Base-by-base conservation (phyloP, 2,329 filamentous ascomycete genomes). In the Penicillium sumatraense region DNA sequence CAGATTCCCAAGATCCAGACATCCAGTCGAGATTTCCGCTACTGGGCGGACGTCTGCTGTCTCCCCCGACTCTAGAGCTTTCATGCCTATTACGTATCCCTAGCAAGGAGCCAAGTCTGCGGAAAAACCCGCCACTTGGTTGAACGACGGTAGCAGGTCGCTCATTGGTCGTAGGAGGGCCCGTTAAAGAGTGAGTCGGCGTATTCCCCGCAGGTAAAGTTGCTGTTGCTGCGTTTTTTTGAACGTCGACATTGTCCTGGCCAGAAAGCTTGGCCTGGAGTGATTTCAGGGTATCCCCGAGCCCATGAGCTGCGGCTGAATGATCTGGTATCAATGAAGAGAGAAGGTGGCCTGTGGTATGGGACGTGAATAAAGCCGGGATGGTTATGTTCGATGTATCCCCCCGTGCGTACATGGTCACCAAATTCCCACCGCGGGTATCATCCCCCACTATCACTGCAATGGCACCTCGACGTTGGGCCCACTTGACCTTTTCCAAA, bases 391-490 rank as follows among this genome's bases (percentile, higher is more conserved):
- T 96, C 29, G 93, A 96, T 3, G 93, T 96, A 70, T 98, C 93
- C 33, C 93, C 95, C 67, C 90, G 87, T n/a, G 95, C 95, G 73
- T 96, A 98, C 95, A 99, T 99, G 65, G 96, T 95, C 48, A 98
- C 90, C 58, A 99, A 78, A 31, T 89, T 89, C 3, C 92, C 93
- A 41, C 93, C 93, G 58, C 90, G 89, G 54, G 90, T 89, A 72
- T 97, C 90, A 72, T 99, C 95, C 23, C 95, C 95, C 3, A 99
- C 93, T 61, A 99, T 96, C 57, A 99, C 80, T 31, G 91, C 95
- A 56, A 92, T 83, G 18, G 89, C 95, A 21, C 95, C 95, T 68
- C 95, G 86, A 58, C 92, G 85, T 73, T 99, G 95, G 11, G 90
- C 91, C 95, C 95, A 99, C 78, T 96, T 93, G 60, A 95, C 91